Evolutionary conservation across 2,329 filamentous ascomycete species (phyloP).

Genomic region (Scedosporium minutisporum): DNA sequence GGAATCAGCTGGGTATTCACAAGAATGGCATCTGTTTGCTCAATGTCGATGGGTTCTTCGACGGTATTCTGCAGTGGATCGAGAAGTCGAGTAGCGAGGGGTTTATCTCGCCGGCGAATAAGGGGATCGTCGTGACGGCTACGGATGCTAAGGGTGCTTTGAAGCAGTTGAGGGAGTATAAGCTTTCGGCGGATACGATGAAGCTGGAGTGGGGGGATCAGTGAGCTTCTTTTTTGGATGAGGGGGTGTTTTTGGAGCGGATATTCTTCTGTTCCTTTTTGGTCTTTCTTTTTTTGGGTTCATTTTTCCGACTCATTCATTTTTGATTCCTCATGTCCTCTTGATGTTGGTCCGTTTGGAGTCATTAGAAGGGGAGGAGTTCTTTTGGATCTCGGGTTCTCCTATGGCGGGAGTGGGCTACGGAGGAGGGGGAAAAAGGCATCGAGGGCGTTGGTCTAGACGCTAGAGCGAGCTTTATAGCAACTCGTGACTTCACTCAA

Average conservation of each 20-base stretch:
- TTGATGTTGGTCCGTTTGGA: neutral
- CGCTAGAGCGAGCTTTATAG: neutral
- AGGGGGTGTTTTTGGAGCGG: neutral
- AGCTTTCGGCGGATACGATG: constrained; percentile 63
- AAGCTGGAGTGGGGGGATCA: constrained; percentile 73
- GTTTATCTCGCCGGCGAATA: constrained; percentile 65
- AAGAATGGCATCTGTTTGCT: constrained; percentile 66
- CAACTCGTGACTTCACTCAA: neutral
- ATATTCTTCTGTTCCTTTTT: neutral
- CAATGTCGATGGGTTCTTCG: constrained; percentile 88
- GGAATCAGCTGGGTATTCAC: constrained; percentile 97
- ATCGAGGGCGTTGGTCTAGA: constrained; percentile 5
- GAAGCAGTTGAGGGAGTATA: constrained; percentile 61
- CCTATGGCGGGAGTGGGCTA: neutral
- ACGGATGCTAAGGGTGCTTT: constrained; percentile 64
- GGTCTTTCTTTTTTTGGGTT: neutral
- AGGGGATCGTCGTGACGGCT: constrained; percentile 70
- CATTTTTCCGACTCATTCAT: neutral
- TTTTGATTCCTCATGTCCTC: neutral
- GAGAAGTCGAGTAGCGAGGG: constrained; percentile 62
- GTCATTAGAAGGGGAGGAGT: neutral
- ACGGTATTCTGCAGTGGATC: constrained; percentile 77
- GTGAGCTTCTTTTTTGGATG: constrained; percentile 22
- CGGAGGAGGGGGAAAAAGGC: neutral
- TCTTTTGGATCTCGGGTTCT: neutral